Evolutionary conservation across 441 rosid species (phyloP).

Genomic region (Jatropha multifida): DNA sequence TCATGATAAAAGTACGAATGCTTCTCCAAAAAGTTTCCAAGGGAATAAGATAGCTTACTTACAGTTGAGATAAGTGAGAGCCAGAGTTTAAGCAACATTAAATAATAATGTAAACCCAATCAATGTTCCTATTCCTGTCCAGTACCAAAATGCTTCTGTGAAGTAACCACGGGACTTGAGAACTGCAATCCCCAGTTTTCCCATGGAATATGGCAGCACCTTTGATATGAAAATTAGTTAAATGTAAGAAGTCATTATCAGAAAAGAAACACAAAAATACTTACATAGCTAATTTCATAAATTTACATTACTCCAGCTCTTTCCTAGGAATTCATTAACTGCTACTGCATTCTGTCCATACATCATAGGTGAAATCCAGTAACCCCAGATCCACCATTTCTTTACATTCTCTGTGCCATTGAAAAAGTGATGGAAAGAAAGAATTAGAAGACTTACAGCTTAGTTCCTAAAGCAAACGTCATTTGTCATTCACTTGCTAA

Average conservation of each 20-base stretch:
- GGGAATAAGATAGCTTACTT: slow-evolving; percentile 17
- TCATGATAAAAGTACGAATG: not conserved
- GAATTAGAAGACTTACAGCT: not conserved
- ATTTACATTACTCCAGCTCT: slow-evolving; percentile 65
- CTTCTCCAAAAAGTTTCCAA: not conserved
- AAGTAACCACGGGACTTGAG: slow-evolving; percentile 55
- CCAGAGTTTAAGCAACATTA: slow-evolving; percentile 43
- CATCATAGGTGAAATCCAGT: slow-evolving; percentile 75
- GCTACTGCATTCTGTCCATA: slow-evolving; percentile 68
- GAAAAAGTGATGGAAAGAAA: not conserved
- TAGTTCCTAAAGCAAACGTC: not conserved
- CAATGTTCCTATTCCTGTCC: slow-evolving; percentile 59
- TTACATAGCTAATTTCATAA: not conserved
- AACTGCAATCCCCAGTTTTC: slow-evolving; percentile 45
- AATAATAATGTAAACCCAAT: slow-evolving; percentile 47
- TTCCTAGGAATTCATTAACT: slow-evolving; percentile 74
- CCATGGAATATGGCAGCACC: slow-evolving; percentile 36
- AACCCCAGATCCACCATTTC: slow-evolving; percentile 82
- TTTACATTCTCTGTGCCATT: slow-evolving; percentile 50
- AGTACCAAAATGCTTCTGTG: slow-evolving; percentile 56
- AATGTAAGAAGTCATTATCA: not conserved
- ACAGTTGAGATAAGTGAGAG: slow-evolving; percentile 57
- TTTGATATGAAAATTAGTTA: slow-evolving; percentile 10
- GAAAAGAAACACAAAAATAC: not conserved
- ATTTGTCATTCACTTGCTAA: not conserved